Conservation (phyloP, 2,329 filamentous ascomycete species). For the Cladophialophora exuberans region DNA sequence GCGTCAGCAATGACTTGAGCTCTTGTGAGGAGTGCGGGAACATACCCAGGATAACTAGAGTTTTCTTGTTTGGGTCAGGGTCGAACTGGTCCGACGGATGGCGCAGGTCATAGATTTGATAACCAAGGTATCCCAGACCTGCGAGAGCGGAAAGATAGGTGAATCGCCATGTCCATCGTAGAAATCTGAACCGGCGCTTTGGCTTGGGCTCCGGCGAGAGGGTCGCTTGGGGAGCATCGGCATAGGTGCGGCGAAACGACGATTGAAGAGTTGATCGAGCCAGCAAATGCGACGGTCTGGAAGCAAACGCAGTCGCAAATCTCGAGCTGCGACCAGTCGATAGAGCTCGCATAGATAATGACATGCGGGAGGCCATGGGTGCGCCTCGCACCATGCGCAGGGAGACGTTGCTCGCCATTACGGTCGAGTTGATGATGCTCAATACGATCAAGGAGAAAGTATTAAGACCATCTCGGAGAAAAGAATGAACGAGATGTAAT, state of each 20-base stretch:
- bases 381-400: slow-evolving; percentile 27
- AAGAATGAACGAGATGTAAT: no score
- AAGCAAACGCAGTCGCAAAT: slow-evolving; percentile 9
- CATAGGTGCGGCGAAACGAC: slow-evolving; percentile 52
- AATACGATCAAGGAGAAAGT: slow-evolving; percentile 9
- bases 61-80: slow-evolving; percentile 91
- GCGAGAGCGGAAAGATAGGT: slow-evolving; percentile 76
- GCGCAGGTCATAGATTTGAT: slow-evolving; percentile 79
- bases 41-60: slow-evolving; percentile 88
- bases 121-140: slow-evolving; percentile 71
- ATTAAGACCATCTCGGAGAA: slow-evolving; percentile 1
- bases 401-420: slow-evolving; percentile 32
- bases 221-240: slow-evolving; percentile 52
- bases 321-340: slow-evolving; percentile 15
- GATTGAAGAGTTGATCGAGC: slow-evolving; percentile 38
- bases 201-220: slow-evolving; percentile 41
- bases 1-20: slow-evolving; percentile 14
- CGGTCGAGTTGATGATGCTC: slow-evolving; percentile 8
- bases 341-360: slow-evolving; percentile 22
- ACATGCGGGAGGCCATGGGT: slow-evolving; percentile 27
- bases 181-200: slow-evolving; percentile 67
- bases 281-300: slow-evolving; percentile 14
- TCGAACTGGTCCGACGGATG: slow-evolving; percentile 78
- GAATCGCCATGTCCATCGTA: slow-evolving; percentile 82
- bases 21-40: not conserved